Evolutionary conservation across 2,329 filamentous ascomycete genomes (phyloP), one percentile per base, ranked within the genome.

Genomic region (Sporothrix dimorphospora): DNA sequence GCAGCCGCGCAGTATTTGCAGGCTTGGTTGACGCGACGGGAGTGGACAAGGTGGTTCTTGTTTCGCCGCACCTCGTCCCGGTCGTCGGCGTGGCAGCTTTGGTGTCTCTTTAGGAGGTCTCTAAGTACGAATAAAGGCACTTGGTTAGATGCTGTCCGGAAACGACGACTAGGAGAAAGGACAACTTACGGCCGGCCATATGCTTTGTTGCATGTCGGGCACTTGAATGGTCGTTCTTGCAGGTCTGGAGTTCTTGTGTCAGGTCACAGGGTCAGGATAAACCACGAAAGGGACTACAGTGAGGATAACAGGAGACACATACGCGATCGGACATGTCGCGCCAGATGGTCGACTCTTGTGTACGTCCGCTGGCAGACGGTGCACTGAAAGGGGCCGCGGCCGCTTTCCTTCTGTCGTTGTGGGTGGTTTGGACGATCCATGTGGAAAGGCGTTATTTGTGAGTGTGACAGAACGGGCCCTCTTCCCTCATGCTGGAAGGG

Each of bases 11-110:
- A 88, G 11, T 84, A 79, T 30, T 82, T 82, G 74, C 86, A 88
- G 16, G 86, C 86, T 74, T 87, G 85, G 11, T 83, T 85, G 12
- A 88, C 86, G 14, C 86, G 84, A 24, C 84, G 83, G 1, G 83
- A 80, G 19, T 81, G 53, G 42, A 24, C 66, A 38, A 30, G 40
- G 14, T 70, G 59, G 21, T 34, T 34, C 42, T 49, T 72, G 63
- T 9, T 68, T 4, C 12, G 40, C 14, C 51, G 57, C 1, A 30
- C 16, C 5, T 49, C 65, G 0, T 72, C 69, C 8, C 49, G 27
- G 1, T 73, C 71, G n/a, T 53, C 69, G 12, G 61, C 38, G 30
- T 75, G 73, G 66, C 71, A 63, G 21, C 19, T 55, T 9, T 11
- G 27, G 27, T 75, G 74, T 30, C 74, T 38, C 34, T 75, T 75